These are phyloP conservation scores for Russula sp. DNA, from an alignment of 768 basidiomycete species.

Conservation along the genomic window DNA sequence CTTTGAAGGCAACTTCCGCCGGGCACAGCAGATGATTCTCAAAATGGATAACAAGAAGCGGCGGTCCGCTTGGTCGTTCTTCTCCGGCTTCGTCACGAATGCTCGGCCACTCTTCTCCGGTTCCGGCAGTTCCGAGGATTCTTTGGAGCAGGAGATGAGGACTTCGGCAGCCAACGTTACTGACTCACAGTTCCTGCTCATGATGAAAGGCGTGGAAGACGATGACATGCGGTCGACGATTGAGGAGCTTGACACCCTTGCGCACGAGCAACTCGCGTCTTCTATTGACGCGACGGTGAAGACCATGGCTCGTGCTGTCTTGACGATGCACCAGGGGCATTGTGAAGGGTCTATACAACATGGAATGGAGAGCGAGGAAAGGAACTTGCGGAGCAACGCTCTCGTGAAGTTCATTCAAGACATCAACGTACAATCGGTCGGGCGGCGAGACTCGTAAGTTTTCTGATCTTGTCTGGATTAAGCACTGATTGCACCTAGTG, in stretches of 20 bases:
- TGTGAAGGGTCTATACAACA: not conserved
- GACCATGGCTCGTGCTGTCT: not conserved
- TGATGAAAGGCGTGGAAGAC: not conserved
- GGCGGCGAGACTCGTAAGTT: not conserved
- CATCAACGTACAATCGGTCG: not conserved
- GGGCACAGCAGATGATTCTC: not conserved
- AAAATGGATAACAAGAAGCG: not conserved
- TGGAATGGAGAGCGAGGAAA: not conserved
- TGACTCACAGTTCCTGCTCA: slow-evolving; percentile 12
- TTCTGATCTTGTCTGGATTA: not conserved
- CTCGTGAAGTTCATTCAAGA: slow-evolving; percentile 1
- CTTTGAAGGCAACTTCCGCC: not conserved
- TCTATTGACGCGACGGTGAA: not conserved
- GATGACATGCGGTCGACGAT: not conserved
- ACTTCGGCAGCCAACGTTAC: not conserved
- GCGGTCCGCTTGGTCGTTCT: not conserved
- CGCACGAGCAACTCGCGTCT: not conserved
- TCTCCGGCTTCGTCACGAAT: not conserved
- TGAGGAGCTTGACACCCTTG: not conserved
- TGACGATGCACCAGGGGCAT: slow-evolving; percentile 8
- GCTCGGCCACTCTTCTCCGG: not conserved
- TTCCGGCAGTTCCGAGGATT: not conserved
- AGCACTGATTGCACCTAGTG: not conserved
- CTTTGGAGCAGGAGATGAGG: slow-evolving; percentile 4
- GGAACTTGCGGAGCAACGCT: not conserved